These are phyloP conservation scores for Blumeria graminis DNA, from an alignment of 2,329 filamentous ascomycete genomes.

Conservation along the genomic window DNA sequence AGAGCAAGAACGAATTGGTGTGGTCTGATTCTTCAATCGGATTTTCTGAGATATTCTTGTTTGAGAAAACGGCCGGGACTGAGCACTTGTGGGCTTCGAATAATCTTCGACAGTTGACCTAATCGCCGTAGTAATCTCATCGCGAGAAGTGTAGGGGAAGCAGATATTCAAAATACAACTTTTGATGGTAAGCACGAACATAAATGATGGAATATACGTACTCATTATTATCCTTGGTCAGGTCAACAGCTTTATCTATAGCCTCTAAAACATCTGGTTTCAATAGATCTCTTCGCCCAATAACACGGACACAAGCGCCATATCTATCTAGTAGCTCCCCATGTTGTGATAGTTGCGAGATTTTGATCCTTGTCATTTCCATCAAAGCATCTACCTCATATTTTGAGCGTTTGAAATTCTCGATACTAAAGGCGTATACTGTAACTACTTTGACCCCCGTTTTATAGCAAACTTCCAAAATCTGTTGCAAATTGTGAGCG, in stretches of 20 bases:
- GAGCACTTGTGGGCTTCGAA: slow-evolving; percentile 40
- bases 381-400: slow-evolving; percentile 93
- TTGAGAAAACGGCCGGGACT: slow-evolving; percentile 58
- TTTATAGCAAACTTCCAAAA: slow-evolving; percentile 96
- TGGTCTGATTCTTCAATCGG: slow-evolving; percentile 33
- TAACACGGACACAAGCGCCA: slow-evolving; percentile 61
- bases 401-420: slow-evolving; percentile 93
- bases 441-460: slow-evolving; percentile 91
- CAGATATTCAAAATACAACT: slow-evolving; percentile 69
- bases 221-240: slow-evolving; percentile 73
- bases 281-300: slow-evolving; percentile 66
- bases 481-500: slow-evolving; percentile 22
- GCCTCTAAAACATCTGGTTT: slow-evolving; percentile 72
- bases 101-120: slow-evolving; percentile 73
- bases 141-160: slow-evolving; percentile 88
- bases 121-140: slow-evolving; percentile 83
- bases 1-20: slow-evolving; percentile 19
- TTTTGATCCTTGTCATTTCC: slow-evolving; percentile 91
- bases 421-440: slow-evolving; percentile 95
- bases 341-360: slow-evolving; percentile 76
- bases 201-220: slow-evolving; percentile 16
- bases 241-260: slow-evolving; percentile 61
- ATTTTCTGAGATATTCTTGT: slow-evolving; percentile 73
- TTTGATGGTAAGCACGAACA: slow-evolving; percentile 4
- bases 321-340: slow-evolving; percentile 84